Conservation (phyloP, 345 rosid species). For the Ricinus communis region DNA sequence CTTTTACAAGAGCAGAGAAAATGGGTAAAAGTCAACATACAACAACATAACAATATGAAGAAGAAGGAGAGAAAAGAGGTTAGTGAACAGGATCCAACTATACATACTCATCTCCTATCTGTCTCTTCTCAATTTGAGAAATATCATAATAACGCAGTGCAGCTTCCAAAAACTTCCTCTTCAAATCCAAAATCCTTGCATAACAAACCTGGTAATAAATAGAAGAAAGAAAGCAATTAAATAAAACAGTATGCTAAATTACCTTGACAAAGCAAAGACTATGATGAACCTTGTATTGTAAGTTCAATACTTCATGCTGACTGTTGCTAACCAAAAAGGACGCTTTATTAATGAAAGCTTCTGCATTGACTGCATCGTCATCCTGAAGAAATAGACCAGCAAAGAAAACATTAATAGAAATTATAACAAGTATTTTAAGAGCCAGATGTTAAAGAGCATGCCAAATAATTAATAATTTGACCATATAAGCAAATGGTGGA, state of each 20-base stretch:
- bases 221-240: slow-evolving; percentile 7
- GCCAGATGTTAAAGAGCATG: too few species aligned
- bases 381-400: slow-evolving; percentile 55
- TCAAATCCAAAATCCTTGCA: slow-evolving; percentile 96
- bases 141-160: slow-evolving; percentile 90
- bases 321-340: slow-evolving; percentile 96
- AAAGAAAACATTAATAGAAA: neutral
- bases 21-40: neutral
- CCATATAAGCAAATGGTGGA: too few species aligned
- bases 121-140: slow-evolving; percentile 93
- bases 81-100: neutral
- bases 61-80: neutral
- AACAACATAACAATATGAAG: neutral
- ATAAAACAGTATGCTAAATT: slow-evolving; percentile 5
- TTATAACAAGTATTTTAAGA: neutral
- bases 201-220: slow-evolving; percentile 67
- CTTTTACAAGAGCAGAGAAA: neutral
- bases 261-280: neutral
- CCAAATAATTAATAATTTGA: too few species aligned
- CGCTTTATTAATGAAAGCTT: slow-evolving; percentile 93
- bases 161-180: slow-evolving; percentile 95
- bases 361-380: slow-evolving; percentile 98
- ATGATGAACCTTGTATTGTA: slow-evolving; percentile 77
- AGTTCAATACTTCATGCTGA: slow-evolving; percentile 85
- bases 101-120: slow-evolving; percentile 90